Evolutionary conservation across 2,329 filamentous ascomycete species (phyloP).

Genomic region (Colletotrichum scovillei): DNA sequence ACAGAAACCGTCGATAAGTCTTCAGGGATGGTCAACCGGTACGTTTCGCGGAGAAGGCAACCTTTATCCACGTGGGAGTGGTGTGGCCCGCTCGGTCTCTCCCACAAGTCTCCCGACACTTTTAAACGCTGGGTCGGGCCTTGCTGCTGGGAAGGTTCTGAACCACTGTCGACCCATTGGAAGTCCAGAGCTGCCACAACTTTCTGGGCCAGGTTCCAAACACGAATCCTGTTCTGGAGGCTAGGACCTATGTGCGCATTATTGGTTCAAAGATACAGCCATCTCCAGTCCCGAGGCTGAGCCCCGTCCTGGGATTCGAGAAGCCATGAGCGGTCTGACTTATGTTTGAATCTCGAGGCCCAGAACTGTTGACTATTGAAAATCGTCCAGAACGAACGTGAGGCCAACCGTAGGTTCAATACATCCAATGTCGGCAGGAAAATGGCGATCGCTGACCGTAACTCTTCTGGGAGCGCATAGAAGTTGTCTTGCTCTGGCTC

Average conservation of each 20-base stretch:
- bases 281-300: neutral
- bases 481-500: neutral
- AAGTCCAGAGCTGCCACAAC: neutral
- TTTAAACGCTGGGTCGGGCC: neutral
- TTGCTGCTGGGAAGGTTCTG: neutral
- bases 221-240: neutral
- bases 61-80: neutral
- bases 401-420: neutral
- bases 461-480: neutral
- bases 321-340: conserved; percentile 24
- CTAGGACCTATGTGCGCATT: neutral
- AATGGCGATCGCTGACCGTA: neutral
- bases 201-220: neutral
- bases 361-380: conserved; percentile 29
- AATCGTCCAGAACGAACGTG: conserved; percentile 7
- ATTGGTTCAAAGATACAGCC: neutral
- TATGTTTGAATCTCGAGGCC: conserved; percentile 27
- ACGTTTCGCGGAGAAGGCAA: neutral
- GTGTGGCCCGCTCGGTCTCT: neutral
- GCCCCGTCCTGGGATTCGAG: conserved; percentile 14
- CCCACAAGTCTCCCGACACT: neutral
- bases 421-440: neutral
- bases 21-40: neutral
- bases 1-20: neutral
- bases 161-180: neutral